Evolutionary conservation across 2,329 filamentous ascomycete species (phyloP), one percentile per base, ranked within the genome.

Genomic region (Exophiala alcalophila): DNA sequence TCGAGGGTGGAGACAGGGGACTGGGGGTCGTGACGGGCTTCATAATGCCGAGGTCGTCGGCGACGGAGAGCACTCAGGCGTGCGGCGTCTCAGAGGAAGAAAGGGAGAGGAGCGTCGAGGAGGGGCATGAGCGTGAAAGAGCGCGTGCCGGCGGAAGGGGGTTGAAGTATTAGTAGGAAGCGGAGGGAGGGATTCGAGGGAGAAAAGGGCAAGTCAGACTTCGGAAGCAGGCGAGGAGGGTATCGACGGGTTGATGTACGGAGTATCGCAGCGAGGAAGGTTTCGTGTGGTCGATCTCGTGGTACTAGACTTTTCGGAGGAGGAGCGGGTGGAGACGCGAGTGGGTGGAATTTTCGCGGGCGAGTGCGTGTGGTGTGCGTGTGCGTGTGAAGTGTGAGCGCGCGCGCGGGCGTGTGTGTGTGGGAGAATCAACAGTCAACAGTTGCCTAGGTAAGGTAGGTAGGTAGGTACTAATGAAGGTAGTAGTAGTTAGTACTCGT

Each of bases 201-300:
- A 40, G 35, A 30, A 29, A 39, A 23, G 18, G 16, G 24, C 21
- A 29, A 40, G 40, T 28, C 21, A 45, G 42, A 39, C 33, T 34
- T 40, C 15, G 36, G 30, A 32, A 45, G 36, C 26, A 19, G 18
- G 31, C 16, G 5, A 21, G 30, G 36, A 28, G 36, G 31, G 24
- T 31, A 32, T 35, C 25, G 28, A 39, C 34, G 41, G 41, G 35
- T 35, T 34, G 42, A 45, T 45, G 42, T 45, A 40, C 39, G 21
- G 19, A 44, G 41, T n/a, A n/a, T n/a, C n/a, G n/a, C 10, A 36
- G 21, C n/a, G 18, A 18, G 30, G 25, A 34, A 34, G 26, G 27
- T 29, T 44, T 25, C 21, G 36, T 31, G 36, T 40, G 36, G 42
- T 12, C 42, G 42, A 40, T 35, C 36, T 40, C 36, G 39, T 35